phyloP scores from a whole-genome alignment of 495 filamentous ascomycete genomes.

The Aspergillus campestris region DNA sequence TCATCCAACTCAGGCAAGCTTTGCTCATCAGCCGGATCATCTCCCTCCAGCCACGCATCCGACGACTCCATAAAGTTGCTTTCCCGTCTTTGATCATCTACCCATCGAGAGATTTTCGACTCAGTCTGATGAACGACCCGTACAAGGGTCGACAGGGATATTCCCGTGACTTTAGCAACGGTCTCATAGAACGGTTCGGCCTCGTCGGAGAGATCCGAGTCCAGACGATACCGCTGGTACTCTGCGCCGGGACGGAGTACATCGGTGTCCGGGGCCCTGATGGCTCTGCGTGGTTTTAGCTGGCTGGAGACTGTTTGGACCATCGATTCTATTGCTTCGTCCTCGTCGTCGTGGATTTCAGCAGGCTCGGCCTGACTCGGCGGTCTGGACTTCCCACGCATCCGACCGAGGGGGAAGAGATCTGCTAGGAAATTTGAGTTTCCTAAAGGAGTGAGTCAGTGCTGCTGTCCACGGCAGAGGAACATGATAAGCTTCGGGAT shows the following conservation, averaged over 20 bases:
- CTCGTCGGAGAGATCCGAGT: constrained; percentile 46
- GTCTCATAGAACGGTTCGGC: constrained; percentile 48
- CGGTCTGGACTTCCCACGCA: constrained; percentile 8
- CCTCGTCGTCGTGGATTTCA: constrained; percentile 9
- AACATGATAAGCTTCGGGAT: not conserved
- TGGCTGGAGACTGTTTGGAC: constrained; percentile 30
- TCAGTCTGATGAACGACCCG: constrained; percentile 41
- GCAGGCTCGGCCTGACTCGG: not conserved
- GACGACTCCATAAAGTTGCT: constrained; percentile 17
- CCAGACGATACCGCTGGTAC: constrained; percentile 49
- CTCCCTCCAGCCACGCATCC: constrained; percentile 10
- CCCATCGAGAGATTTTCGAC: constrained; percentile 31
- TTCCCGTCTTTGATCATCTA: constrained; percentile 25
- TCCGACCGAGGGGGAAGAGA: constrained; percentile 41
- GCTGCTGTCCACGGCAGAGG: not conserved
- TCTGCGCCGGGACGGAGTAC: constrained; percentile 42
- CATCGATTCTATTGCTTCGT: constrained; percentile 24
- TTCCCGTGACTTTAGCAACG: constrained; percentile 41
- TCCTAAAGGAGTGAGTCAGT: no score
- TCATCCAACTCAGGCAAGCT: constrained; percentile 14
- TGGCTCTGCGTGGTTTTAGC: constrained; percentile 22
- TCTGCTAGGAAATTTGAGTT: constrained; percentile 32
- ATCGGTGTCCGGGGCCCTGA: constrained; percentile 21
- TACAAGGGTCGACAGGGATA: constrained; percentile 40
- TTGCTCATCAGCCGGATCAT: constrained; percentile 13